phyloP scores from a whole-genome alignment of 805 yeast species.

The Kuraishia capsulata region DNA sequence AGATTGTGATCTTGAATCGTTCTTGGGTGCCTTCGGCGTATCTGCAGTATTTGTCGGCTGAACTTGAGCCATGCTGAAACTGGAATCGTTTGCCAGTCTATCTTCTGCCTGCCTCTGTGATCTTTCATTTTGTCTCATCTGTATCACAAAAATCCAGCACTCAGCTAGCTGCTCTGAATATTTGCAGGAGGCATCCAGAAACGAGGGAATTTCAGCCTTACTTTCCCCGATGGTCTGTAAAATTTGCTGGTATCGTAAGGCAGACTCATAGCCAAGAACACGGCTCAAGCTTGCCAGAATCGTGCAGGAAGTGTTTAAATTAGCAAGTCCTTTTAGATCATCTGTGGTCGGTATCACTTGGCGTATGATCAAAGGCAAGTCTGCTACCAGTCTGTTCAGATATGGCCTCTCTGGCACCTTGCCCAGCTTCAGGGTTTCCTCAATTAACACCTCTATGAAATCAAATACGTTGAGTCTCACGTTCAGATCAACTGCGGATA shows the following conservation, averaged over 20 bases:
- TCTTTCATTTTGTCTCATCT: not conserved
- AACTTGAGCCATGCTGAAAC: no score
- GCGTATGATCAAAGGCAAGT: conserved; percentile 22
- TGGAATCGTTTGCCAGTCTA: no score
- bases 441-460: conserved; percentile 55
- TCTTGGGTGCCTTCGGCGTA: not conserved
- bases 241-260: not conserved
- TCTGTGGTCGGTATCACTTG: conserved; percentile 24
- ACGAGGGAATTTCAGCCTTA: not conserved
- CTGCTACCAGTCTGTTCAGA: conserved; percentile 15
- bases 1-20: not conserved
- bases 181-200: not conserved
- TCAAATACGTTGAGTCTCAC: conserved; percentile 58
- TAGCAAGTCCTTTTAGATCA: conserved; percentile 16
- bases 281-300: conserved; percentile 18
- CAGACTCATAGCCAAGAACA: conserved; percentile 15
- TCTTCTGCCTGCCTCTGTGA: no score
- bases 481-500: conserved; percentile 46
- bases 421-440: conserved; percentile 5
- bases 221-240: not conserved
- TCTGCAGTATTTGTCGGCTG: not conserved
- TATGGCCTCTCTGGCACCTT: conserved; percentile 7
- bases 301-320: conserved; percentile 15
- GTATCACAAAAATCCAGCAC: conserved; percentile 1
- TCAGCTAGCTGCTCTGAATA: not conserved